A percentile compares a stretch with the other conserved stretches of the same genome.
Conservation (phyloP, 2,329 filamentous ascomycete species). For the Alternaria angustiovoidea region DNA sequence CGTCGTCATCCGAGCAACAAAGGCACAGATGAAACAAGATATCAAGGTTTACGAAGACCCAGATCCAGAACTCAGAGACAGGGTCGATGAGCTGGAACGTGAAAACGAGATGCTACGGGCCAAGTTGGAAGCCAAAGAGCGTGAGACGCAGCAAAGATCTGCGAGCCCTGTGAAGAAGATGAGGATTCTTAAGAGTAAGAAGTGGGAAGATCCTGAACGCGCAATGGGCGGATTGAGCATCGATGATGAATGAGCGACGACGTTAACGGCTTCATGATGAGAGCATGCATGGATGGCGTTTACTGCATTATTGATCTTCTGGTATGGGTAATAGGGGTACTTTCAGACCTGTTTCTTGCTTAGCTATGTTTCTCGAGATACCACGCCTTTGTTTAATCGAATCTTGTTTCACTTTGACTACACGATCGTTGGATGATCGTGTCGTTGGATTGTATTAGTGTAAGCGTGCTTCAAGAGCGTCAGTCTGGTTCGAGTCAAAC, state of each 20-base stretch:
- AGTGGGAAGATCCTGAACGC: constrained; percentile 53
- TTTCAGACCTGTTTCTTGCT: not conserved
- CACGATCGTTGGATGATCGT: not conserved
- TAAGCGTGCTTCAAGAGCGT: not conserved
- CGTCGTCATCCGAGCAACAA: constrained; percentile 66
- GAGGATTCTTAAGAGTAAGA: constrained; percentile 59
- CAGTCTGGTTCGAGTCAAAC: not conserved
- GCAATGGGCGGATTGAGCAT: constrained; percentile 23
- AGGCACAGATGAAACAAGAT: constrained; percentile 50
- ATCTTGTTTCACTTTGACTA: not conserved
- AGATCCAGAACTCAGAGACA: constrained; percentile 48
- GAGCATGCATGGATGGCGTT: constrained; percentile 12
- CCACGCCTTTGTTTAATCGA: constrained; percentile 8
- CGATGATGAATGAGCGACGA: constrained; percentile 25
- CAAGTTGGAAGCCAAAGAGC: constrained; percentile 51
- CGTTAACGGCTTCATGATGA: constrained; percentile 7
- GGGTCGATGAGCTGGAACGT: constrained; percentile 52
- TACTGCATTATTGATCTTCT: not conserved
- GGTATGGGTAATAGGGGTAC: not conserved
- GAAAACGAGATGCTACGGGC: constrained; percentile 54
- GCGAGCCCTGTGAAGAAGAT: constrained; percentile 60
- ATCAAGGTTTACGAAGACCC: constrained; percentile 55
- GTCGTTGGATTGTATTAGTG: not conserved
- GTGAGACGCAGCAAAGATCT: constrained; percentile 48
- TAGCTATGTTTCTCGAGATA: constrained; percentile 13